phyloP scores from a whole-genome alignment of 2,329 filamentous ascomycete species.

The Pestalotiopsis sp. region DNA sequence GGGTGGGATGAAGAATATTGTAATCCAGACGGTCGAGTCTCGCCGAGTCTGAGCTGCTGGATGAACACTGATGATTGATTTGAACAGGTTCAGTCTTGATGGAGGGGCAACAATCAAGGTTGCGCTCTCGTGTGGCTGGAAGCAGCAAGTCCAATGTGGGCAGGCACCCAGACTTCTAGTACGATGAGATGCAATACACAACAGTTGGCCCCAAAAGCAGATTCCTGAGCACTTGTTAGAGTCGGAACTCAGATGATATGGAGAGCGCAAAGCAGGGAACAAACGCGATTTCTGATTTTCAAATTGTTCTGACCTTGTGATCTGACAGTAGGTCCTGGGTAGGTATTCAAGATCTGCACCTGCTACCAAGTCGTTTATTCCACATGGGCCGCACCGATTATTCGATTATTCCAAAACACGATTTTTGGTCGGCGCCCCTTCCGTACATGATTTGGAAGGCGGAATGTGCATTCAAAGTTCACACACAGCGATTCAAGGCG shows the following conservation, averaged over 20 bases:
- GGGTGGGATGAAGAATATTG: neutral
- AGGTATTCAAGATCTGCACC: neutral
- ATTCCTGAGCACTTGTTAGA: neutral
- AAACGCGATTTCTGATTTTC: neutral
- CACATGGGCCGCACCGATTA: neutral
- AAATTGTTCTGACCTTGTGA: neutral
- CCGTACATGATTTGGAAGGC: neutral
- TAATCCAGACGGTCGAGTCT: neutral
- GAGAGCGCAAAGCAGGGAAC: neutral
- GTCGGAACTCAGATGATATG: neutral
- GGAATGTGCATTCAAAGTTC: slow-evolving; percentile 6
- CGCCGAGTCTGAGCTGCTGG: no score
- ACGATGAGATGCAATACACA: neutral
- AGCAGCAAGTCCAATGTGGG: neutral
- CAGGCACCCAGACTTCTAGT: neutral
- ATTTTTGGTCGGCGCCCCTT: neutral
- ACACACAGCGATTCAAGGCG: neutral
- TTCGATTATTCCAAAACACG: neutral
- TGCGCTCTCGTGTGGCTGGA: neutral
- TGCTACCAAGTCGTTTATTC: neutral
- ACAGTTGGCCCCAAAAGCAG: neutral
- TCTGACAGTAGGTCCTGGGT: neutral
- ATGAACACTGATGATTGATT: no score
- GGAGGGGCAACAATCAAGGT: neutral
- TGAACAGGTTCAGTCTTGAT: neutral